phyloP scores from a whole-genome alignment of 805 yeast species.

The Isabelozyma heimii region DNA sequence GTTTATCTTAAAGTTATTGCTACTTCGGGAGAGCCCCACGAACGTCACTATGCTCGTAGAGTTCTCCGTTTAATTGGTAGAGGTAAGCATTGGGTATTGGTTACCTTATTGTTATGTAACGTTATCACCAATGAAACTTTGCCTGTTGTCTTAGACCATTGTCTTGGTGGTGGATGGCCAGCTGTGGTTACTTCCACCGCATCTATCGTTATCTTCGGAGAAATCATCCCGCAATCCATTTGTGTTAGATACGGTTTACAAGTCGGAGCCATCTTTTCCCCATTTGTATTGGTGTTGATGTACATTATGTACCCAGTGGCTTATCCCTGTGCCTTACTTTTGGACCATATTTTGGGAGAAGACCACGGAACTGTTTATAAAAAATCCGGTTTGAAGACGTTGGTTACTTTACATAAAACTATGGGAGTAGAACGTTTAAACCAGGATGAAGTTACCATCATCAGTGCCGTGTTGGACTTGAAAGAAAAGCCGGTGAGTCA shows the following conservation, averaged over 20 bases:
- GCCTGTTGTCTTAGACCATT: slow-evolving; percentile 89
- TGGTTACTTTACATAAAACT: slow-evolving; percentile 88
- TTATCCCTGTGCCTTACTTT: slow-evolving; percentile 78
- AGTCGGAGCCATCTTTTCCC: slow-evolving; percentile 87
- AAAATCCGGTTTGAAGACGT: slow-evolving; percentile 87
- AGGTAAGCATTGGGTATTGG: slow-evolving; percentile 96
- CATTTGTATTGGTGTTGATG: slow-evolving; percentile 83
- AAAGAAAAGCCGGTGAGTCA: slow-evolving; percentile 84
- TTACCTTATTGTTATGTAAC: slow-evolving; percentile 78
- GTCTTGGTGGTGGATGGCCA: slow-evolving; percentile 96
- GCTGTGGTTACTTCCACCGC: slow-evolving; percentile 95
- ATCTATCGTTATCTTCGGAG: slow-evolving; percentile 91
- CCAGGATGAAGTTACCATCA: slow-evolving; percentile 94
- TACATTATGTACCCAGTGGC: slow-evolving; percentile 89
- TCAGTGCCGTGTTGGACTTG: slow-evolving; percentile 87
- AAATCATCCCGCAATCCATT: slow-evolving; percentile 90
- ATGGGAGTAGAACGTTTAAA: slow-evolving; percentile 94
- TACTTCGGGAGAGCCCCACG: slow-evolving; percentile 74
- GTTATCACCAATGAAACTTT: slow-evolving; percentile 93
- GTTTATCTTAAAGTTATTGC: slow-evolving; percentile 88
- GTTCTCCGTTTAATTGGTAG: slow-evolving; percentile 70
- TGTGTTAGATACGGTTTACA: slow-evolving; percentile 92
- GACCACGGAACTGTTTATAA: slow-evolving; percentile 95
- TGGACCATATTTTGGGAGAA: slow-evolving; percentile 85
- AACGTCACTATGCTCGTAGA: slow-evolving; percentile 64